Evolutionary conservation across 2,329 filamentous ascomycete genomes (phyloP), one percentile per base, ranked within the genome.

Genomic region (Talaromyces sp.): DNA sequence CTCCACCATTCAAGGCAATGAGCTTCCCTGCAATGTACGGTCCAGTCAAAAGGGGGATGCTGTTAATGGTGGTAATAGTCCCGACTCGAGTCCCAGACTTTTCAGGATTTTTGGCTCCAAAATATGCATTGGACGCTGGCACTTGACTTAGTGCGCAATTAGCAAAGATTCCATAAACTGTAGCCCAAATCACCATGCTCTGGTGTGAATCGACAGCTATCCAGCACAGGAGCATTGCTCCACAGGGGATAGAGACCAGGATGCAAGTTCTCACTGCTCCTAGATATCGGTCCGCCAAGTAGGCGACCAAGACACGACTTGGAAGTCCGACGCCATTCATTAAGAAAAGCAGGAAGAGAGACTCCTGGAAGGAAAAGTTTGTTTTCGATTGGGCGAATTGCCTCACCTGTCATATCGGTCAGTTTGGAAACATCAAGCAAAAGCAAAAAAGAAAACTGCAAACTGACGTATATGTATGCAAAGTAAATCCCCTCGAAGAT

Each of bases 11-110:
- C 15, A 64, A 68, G 58, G 78, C 66, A 22, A 84, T 74, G 61
- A 84, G 66, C 2, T 77, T 77, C 2, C 81, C 81, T 3, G 77
- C 80, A 59, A 84, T 80, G 0, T 81, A 80, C 5, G 81, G 77
- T 0, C 82, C 81, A 3, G 78, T 81, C 50, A 84, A 67, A 4
- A 75, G 77, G 1, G 81, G 78, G 51, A 84, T 75, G 19, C 76
- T 77, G n/a, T 82, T 76, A 58, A 82, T 75, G 28, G 74, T 78
- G 53, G 84, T 78, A 5, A 80, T 75, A 77, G 83, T 81, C 1
- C 81, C 81, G 68, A 82, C 80, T 17, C 81, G 71, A 17, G 80
- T 77, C 0, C 82, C 82, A 4, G 74, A 71, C 66, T 81, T 83
- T 60, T 76, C 76, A 58, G 81, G 58, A 64, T 84, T 78, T 0